Evolutionary conservation across 140 eudicot genomes (phyloP), one percentile per base, ranked within the genome.

Genomic region (Cichorium intybus): DNA sequence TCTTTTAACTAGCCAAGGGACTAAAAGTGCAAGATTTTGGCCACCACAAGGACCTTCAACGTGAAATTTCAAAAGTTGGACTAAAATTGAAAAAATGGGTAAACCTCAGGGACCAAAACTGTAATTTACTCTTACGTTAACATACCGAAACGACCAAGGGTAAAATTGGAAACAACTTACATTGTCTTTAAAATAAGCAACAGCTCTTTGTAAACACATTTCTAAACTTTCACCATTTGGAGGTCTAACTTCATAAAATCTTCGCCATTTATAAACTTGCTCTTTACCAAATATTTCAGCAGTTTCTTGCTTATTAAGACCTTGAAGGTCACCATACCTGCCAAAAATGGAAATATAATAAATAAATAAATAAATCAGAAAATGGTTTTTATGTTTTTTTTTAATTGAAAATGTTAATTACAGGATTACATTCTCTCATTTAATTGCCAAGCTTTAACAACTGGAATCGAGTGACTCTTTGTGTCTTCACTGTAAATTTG

Each of bases 141-240:
- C n/a, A n/a, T n/a, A n/a, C n/a, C n/a, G n/a, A n/a, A n/a, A n/a
- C n/a, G n/a, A n/a, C n/a, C n/a, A n/a, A n/a, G n/a, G n/a, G n/a
- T 15, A 33, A 17, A 27, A 29, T 2, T 2, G 4, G 15, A 12
- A 47, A 33, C 4, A 18, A 39, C 84, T 66, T 81, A 88, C 99
- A 2, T 92, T 82, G 51, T 92, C 93, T 85, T 83, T 85, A 64
- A 93, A 93, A 70, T 57, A 88, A 20, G 95, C 62, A 76, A 88
- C 99, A 15, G 95, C 99, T 80, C 99, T 80, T 80, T 72, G 74
- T 56, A 90, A 83, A 78, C 97, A 88, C 99, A 93, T 93, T 70
- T 85, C 99, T 70, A 93, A 74, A 82, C 97, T 93, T 83, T 93
- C 99, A 17, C 99, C 99, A 80, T 93, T 93, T 11, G 97, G 99